phyloP scores from a whole-genome alignment of 2,329 filamentous ascomycete genomes.

The Trichoderma simmonsii region DNA sequence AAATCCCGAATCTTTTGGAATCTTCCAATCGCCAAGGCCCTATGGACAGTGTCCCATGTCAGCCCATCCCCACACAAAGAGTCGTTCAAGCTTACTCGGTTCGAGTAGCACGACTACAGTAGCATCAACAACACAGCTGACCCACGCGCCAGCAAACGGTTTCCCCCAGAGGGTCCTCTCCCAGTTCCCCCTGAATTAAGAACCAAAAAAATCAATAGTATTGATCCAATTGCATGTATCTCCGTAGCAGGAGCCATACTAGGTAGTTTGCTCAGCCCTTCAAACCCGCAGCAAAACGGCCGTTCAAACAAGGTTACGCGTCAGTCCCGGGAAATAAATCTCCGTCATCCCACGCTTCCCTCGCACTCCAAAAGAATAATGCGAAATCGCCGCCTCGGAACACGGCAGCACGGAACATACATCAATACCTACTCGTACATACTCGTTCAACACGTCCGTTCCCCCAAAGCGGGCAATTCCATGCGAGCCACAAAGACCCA shows the following conservation, averaged over 20 bases:
- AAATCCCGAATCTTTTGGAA: not conserved
- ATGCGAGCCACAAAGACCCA: not conserved
- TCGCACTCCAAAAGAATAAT: not conserved
- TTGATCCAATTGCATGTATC: not conserved
- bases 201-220: not conserved
- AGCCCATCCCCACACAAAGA: conserved; percentile 7
- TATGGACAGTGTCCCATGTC: no score
- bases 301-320: not conserved
- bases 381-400: not conserved
- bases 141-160: not conserved
- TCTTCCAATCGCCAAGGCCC: not conserved
- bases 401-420: not conserved
- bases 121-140: not conserved
- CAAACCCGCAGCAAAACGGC: not conserved
- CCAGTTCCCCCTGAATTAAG: not conserved
- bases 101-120: not conserved
- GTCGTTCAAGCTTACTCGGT: not conserved
- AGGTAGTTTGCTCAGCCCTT: not conserved
- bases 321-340: not conserved
- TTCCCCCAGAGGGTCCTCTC: not conserved
- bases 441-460: not conserved
- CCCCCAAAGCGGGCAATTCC: not conserved
- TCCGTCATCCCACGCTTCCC: not conserved
- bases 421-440: not conserved
- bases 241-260: not conserved